Conservation (phyloP, 2,329 filamentous ascomycete species). For the Cladophialophora carrionii region DNA sequence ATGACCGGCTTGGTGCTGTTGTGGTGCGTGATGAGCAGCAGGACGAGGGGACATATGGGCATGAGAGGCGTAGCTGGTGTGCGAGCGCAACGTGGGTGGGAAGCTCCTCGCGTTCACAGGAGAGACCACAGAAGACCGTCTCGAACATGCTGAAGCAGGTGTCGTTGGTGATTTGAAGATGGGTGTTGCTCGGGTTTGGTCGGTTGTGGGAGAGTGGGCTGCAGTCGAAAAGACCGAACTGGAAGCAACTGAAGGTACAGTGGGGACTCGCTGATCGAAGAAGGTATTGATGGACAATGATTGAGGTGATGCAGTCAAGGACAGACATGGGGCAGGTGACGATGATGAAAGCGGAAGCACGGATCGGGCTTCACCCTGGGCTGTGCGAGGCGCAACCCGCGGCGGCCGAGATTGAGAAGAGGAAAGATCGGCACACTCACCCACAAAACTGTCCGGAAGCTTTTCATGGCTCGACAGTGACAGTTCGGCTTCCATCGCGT, state of each 20-base stretch:
- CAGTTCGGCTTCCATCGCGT: conserved; percentile 49
- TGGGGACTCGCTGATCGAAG: conserved; percentile 15
- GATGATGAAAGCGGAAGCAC: conserved; percentile 31
- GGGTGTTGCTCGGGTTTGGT: conserved; percentile 21
- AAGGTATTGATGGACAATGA: conserved; percentile 26
- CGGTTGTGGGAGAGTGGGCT: conserved; percentile 23
- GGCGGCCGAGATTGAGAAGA: conserved; percentile 40
- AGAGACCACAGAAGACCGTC: conserved; percentile 37
- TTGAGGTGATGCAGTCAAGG: conserved; percentile 30
- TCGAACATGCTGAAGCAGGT: conserved; percentile 43
- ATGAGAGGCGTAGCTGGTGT: conserved; percentile 5
- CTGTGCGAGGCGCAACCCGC: conserved; percentile 25
- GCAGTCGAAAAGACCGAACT: conserved; percentile 23
- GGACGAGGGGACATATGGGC: conserved; percentile 19
- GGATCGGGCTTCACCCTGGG: conserved; percentile 33
- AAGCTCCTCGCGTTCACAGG: conserved; percentile 27
- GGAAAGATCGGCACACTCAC: conserved; percentile 50
- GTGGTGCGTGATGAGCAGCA: background rate
- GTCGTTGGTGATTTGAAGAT: conserved; percentile 45
- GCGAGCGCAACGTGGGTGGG: conserved; percentile 7
- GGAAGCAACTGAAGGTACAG: conserved; percentile 19
- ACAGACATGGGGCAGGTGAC: conserved; percentile 4
- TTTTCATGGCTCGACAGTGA: conserved; percentile 49
- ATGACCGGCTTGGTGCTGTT: conserved; percentile 15
- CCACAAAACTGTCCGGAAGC: conserved; percentile 51